Conservation (phyloP, 495 filamentous ascomycete species). For the Bacidia rubella region DNA sequence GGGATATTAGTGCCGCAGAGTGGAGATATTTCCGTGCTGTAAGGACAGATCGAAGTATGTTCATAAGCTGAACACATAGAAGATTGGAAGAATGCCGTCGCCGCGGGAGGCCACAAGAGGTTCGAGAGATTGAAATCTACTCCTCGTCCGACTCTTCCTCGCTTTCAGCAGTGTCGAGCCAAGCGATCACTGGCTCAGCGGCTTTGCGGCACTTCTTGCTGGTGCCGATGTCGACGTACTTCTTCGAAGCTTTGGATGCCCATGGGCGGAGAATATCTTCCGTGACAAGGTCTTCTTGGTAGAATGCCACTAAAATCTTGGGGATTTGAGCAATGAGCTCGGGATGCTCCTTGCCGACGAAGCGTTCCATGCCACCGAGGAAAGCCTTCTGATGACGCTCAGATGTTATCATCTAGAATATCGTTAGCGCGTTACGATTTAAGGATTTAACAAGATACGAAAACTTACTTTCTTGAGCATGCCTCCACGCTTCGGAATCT, state of each 20-base stretch:
- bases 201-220: slow-evolving; percentile 95
- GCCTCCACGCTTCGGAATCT: slow-evolving; percentile 65
- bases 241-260: slow-evolving; percentile 91
- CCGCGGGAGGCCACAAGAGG: background rate
- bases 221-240: slow-evolving; percentile 78
- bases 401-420: slow-evolving; percentile 57
- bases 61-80: background rate
- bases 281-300: slow-evolving; percentile 71
- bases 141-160: slow-evolving; percentile 54
- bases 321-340: slow-evolving; percentile 66
- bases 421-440: slow-evolving; percentile 16
- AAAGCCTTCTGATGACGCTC: slow-evolving; percentile 94
- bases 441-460: slow-evolving; percentile 17
- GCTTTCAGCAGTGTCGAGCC: slow-evolving; percentile 84
- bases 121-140: no score
- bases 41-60: background rate
- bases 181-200: slow-evolving; percentile 83
- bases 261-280: slow-evolving; percentile 84
- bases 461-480: slow-evolving; percentile 71
- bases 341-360: slow-evolving; percentile 69
- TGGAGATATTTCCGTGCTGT: slow-evolving; percentile 6
- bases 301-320: slow-evolving; percentile 74
- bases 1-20: slow-evolving; percentile 24
- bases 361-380: slow-evolving; percentile 91
- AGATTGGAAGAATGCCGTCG: background rate